Base-by-base conservation (phyloP, 2,329 filamentous ascomycete species). In the Parascedosporium putredinis region DNA sequence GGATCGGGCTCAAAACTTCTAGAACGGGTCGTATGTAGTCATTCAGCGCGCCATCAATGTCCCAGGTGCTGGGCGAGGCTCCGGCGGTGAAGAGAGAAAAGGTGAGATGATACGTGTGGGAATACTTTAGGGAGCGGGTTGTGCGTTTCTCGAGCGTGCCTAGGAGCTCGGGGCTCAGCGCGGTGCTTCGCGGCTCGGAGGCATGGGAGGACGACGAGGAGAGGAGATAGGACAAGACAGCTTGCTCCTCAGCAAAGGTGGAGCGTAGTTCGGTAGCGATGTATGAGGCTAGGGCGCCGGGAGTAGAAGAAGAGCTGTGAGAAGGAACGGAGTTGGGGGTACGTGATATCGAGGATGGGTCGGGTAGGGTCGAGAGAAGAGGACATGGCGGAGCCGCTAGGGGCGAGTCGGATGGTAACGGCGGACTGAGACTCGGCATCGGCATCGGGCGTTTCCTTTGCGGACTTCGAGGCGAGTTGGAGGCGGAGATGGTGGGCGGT, bases 61-160 rank as follows among this genome's bases (percentile, higher is more conserved):
- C 88, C 93, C 93, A 98, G 8, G 84, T 85, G 27, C 86, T 95
- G 2, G 93, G 93, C 0, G 73, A 65, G 1, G 84, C 77, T 1
- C 82, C 82, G 10, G 86, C 84, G 0, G 88, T 93, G 63, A 98
- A 97, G 3, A 98, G 74, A 0, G 93, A 98, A 61, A 98, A 95
- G 0, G 90, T 95, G 24, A 98, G 72, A 62, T 98, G 93, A 63
- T 97, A 98, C 0, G 88, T 95, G 12, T 90, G 83, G 3, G 93
- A 85, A 63, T 96, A 95, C 62, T 91, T 94, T 60, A 97, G 78
- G 1, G 89, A 88, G 47, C 89, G 78, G 2, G 86, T 93, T 31
- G 86, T 86, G 53, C 89, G 85, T 75, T 73, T 84, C 58, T 68
- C 77, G 57, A 80, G 71, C 1, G 75, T 70, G 36, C 79, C 78